Conservation (phyloP, 257 asterid species). For the Penstemon newberryi region DNA sequence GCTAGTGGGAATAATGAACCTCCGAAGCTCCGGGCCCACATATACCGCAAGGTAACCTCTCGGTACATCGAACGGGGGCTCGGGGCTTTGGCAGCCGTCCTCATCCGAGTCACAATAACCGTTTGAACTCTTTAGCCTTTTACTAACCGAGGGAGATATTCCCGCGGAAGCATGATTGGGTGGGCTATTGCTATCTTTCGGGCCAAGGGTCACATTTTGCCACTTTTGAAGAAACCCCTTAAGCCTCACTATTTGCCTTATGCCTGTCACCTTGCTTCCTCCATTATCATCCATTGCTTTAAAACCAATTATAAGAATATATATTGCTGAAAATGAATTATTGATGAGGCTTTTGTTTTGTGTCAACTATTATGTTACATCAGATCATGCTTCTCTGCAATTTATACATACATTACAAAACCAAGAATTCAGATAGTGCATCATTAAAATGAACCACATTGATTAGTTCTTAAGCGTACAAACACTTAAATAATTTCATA, state of each 20-base stretch:
- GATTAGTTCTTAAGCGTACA: too few species aligned
- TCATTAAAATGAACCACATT: too few species aligned
- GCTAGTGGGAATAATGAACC: slow-evolving; percentile 64
- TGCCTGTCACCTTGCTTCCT: slow-evolving; percentile 61
- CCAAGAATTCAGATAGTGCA: not conserved
- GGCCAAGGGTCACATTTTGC: slow-evolving; percentile 57
- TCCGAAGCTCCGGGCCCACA: slow-evolving; percentile 60
- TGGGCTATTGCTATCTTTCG: slow-evolving; percentile 25
- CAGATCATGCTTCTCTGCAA: slow-evolving; percentile 47
- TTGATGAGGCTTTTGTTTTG: slow-evolving; percentile 24
- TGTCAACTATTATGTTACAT: slow-evolving; percentile 30
- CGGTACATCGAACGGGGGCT: slow-evolving; percentile 50
- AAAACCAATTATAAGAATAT: slow-evolving; percentile 24
- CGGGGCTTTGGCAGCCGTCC: slow-evolving; percentile 53
- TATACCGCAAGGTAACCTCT: slow-evolving; percentile 61
- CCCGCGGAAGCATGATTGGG: slow-evolving; percentile 27
- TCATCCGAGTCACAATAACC: slow-evolving; percentile 57
- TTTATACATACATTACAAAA: slow-evolving; percentile 15
- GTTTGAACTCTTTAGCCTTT: slow-evolving; percentile 40
- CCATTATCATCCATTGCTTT: slow-evolving; percentile 53
- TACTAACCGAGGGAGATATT: slow-evolving; percentile 46
- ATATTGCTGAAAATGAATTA: slow-evolving; percentile 13
- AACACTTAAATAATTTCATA: too few species aligned
- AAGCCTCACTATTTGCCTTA: slow-evolving; percentile 71
- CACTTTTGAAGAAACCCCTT: slow-evolving; percentile 66